phyloP scores from a whole-genome alignment of 257 asterid genomes.

The Leptodermis oblonga region DNA sequence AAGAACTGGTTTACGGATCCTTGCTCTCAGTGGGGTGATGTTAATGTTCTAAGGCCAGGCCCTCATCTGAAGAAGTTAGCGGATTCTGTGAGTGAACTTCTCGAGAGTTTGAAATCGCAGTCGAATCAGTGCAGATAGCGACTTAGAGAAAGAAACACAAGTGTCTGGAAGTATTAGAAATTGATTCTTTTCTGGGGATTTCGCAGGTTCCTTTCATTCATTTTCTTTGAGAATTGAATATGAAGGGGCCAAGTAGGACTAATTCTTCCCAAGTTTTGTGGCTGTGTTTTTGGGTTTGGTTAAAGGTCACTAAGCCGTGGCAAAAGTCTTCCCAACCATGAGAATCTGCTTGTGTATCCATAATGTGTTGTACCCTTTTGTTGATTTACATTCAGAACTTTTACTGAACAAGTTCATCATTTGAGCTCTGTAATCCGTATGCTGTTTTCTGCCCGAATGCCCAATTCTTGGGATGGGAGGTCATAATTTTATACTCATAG shows the following conservation, averaged over 20 bases:
- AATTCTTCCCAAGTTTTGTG: constrained; percentile 19
- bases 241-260: constrained; percentile 21
- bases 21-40: constrained; percentile 84
- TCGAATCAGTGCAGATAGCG: constrained; percentile 54
- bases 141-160: not conserved
- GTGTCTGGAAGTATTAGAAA: constrained; percentile 6
- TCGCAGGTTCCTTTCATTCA: constrained; percentile 27
- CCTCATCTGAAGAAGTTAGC: constrained; percentile 48
- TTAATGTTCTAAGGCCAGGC: constrained; percentile 68
- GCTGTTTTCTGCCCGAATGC: constrained; percentile 3
- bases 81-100: constrained; percentile 44
- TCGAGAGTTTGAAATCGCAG: constrained; percentile 43
- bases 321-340: constrained; percentile 15
- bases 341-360: constrained; percentile 21
- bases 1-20: constrained; percentile 73
- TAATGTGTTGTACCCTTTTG: constrained; percentile 12
- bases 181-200: constrained; percentile 34
- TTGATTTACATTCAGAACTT: constrained; percentile 8
- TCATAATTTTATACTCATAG: not conserved
- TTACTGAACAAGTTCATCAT: constrained; percentile 14
- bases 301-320: constrained; percentile 12
- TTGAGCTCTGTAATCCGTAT: constrained; percentile 5
- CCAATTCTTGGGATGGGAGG: not conserved
- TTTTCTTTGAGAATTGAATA: constrained; percentile 24
- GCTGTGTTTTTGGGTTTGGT: constrained; percentile 7